phyloP scores from a whole-genome alignment of 345 rosid genomes.

The Brassica rapa region DNA sequence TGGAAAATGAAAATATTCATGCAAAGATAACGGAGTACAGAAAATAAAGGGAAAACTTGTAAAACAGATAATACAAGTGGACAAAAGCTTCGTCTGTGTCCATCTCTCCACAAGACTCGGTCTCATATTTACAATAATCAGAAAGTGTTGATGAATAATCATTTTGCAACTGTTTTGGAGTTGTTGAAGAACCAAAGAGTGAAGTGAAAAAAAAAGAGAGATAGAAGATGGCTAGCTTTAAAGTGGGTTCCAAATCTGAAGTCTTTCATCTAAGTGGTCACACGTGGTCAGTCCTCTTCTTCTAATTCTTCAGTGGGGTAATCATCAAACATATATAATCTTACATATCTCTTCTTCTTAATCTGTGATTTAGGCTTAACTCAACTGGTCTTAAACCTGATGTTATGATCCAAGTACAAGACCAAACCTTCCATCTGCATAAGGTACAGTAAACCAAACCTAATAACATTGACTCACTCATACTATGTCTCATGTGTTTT shows the following conservation, averaged over 20 bases:
- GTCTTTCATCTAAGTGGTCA: slow-evolving; percentile 67
- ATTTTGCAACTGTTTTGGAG: slow-evolving; percentile 14
- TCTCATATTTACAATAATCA: slow-evolving; percentile 13
- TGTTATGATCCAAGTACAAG: slow-evolving; percentile 67
- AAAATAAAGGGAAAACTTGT: slow-evolving; percentile 35
- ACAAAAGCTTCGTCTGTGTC: slow-evolving; percentile 44
- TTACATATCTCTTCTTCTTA: slow-evolving; percentile 1
- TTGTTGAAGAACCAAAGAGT: slow-evolving; percentile 16
- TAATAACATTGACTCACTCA: neutral
- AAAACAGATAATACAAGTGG: slow-evolving; percentile 40
- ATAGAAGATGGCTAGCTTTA: slow-evolving; percentile 70
- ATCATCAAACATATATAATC: neutral
- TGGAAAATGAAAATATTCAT: slow-evolving; percentile 14
- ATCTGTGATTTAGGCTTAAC: slow-evolving; percentile 56
- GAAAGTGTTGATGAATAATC: neutral
- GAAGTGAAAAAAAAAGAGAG: neutral
- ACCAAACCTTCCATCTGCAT: slow-evolving; percentile 79
- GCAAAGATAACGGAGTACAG: neutral
- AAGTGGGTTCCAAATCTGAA: slow-evolving; percentile 88
- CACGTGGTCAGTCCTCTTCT: slow-evolving; percentile 55
- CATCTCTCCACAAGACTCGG: slow-evolving; percentile 66
- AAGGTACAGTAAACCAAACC: slow-evolving; percentile 27
- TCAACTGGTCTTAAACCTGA: slow-evolving; percentile 84
- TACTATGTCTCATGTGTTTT: neutral
- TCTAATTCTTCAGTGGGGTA: neutral